Evolutionary conservation across 2,329 filamentous ascomycete species (phyloP).

Genomic region (Calonectria pteridis): DNA sequence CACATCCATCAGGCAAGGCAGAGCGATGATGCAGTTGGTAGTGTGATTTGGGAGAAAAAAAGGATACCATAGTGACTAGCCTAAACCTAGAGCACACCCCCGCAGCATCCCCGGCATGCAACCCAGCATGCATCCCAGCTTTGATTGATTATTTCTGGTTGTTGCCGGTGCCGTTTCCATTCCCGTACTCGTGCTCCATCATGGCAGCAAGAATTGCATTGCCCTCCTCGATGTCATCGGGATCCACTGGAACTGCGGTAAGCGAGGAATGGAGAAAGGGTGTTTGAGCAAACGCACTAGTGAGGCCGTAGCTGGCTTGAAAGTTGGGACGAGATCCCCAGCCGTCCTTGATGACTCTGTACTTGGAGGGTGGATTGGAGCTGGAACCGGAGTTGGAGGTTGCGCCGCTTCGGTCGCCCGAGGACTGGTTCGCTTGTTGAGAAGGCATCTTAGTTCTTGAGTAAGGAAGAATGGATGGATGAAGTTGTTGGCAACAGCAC

Average conservation of each 20-base stretch:
- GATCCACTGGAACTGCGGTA: conserved; percentile 16
- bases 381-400: neutral
- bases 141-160: neutral
- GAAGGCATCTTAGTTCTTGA: neutral
- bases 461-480: too few relatives aligned
- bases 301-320: conserved; percentile 13
- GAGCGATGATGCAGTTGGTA: neutral
- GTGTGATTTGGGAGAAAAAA: neutral
- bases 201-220: conserved; percentile 18
- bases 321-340: conserved; percentile 19
- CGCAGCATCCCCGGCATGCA: neutral
- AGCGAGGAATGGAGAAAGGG: neutral
- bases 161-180: neutral
- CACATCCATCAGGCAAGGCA: conserved; percentile 7
- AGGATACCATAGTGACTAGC: neutral
- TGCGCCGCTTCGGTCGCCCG: neutral
- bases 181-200: conserved; percentile 1
- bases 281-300: neutral
- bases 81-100: conserved; percentile 1
- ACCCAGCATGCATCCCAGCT: neutral
- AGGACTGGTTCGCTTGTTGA: neutral
- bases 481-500: too few relatives aligned
- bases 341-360: conserved; percentile 13
- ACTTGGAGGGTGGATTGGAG: neutral
- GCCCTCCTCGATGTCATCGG: conserved; percentile 10